Conservation (phyloP, 306 rosid species). For the Begonia fuchsioides region DNA sequence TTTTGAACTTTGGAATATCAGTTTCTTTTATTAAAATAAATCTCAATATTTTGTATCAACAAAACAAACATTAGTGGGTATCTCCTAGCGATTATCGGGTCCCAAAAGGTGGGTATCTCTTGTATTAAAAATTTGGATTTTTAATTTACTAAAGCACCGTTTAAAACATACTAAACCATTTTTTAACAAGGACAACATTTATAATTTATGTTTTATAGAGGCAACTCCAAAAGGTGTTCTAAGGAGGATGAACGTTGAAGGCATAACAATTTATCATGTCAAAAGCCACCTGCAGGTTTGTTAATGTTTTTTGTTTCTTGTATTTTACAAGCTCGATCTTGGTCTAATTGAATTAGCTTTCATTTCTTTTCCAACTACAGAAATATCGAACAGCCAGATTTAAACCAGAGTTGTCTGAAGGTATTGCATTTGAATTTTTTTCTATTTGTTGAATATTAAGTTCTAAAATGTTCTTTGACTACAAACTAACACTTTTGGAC, state of each 20-base stretch:
- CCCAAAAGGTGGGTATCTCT: too few species aligned
- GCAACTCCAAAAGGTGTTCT: constrained; percentile 95
- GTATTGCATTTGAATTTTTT: constrained; percentile 25
- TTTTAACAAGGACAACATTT: too few species aligned
- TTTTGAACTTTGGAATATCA: too few species aligned
- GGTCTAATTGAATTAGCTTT: constrained; percentile 8
- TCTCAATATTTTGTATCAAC: too few species aligned
- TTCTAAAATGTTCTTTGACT: not conserved
- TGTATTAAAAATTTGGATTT: too few species aligned
- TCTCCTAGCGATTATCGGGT: too few species aligned
- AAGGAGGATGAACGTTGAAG: constrained; percentile 69
- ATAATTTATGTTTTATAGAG: constrained; percentile 38
- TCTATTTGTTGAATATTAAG: constrained; percentile 10
- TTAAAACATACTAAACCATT: too few species aligned
- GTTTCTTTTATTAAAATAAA: too few species aligned
- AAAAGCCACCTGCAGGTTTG: constrained; percentile 92
- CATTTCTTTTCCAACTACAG: constrained; percentile 30
- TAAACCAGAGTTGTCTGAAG: constrained; percentile 82
- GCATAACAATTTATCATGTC: constrained; percentile 90
- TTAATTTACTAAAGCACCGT: too few species aligned
- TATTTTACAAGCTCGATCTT: constrained; percentile 10
- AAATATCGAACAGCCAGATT: constrained; percentile 91
- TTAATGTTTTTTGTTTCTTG: constrained; percentile 1
- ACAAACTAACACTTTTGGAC: too few species aligned
- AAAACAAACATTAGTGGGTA: too few species aligned